A percentile compares a stretch with the other conserved stretches of the same genome.
phyloP scores from a whole-genome alignment of 1,284 basidiomycete species.

The Melampsora americana region DNA sequence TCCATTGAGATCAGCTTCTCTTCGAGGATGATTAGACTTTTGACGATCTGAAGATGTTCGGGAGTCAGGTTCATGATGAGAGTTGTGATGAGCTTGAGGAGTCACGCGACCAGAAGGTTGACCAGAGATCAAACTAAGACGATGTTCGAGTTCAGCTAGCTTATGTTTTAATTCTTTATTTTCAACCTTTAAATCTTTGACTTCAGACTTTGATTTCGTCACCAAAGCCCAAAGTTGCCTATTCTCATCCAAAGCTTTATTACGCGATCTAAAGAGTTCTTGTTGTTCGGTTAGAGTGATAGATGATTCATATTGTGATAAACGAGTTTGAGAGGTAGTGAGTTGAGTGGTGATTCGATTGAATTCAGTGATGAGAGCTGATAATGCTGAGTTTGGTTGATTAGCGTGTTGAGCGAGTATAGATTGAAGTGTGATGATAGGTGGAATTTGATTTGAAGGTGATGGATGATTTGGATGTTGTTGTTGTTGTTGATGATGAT shows the following conservation, averaged over 20 bases:
- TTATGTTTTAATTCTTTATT: slow-evolving; percentile 25
- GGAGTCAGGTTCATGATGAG: background rate
- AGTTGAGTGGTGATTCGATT: slow-evolving; percentile 5
- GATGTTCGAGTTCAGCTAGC: background rate
- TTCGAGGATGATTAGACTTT: background rate
- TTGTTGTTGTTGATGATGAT: background rate
- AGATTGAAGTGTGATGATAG: background rate
- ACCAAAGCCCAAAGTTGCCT: slow-evolving; percentile 40
- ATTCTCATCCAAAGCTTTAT: slow-evolving; percentile 30
- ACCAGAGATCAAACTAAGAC: background rate
- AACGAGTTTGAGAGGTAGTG: background rate
- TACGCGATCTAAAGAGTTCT: slow-evolving; percentile 3
- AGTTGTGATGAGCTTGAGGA: background rate
- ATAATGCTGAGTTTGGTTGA: background rate
- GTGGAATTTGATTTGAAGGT: background rate
- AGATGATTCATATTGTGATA: background rate
- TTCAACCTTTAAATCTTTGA: slow-evolving; percentile 24
- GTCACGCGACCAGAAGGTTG: background rate
- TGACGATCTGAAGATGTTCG: slow-evolving; percentile 2
- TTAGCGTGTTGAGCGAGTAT: background rate
- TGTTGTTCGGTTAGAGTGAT: background rate
- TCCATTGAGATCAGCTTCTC: background rate
- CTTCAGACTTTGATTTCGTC: slow-evolving; percentile 27
- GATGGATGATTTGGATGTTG: background rate
- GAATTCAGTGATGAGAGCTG: background rate